These are phyloP conservation scores for Rhizopus microsporus DNA, from an alignment of 371 early-diverging fungal species.

Conservation along the genomic window DNA sequence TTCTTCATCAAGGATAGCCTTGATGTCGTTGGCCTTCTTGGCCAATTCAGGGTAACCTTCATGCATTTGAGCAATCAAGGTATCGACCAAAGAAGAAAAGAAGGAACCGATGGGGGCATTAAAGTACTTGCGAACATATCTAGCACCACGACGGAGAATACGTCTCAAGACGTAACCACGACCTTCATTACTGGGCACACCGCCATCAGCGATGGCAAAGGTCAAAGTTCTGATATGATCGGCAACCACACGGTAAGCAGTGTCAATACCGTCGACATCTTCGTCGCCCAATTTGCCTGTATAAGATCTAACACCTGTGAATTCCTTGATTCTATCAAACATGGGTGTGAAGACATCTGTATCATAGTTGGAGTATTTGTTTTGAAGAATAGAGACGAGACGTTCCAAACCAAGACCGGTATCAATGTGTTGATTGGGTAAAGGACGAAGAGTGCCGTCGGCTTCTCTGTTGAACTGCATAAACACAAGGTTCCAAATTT, in stretches of 20 bases:
- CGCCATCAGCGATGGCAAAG: constrained; percentile 97
- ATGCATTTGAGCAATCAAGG: constrained; percentile 83
- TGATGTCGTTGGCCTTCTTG: constrained; percentile 75
- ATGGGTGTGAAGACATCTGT: constrained; percentile 94
- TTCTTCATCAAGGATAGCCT: constrained; percentile 96
- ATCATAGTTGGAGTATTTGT: constrained; percentile 98
- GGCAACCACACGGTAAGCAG: constrained; percentile 99
- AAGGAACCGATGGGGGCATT: constrained; percentile 87
- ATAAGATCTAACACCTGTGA: constrained; percentile 87
- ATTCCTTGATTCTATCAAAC: constrained; percentile 82
- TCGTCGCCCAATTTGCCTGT: constrained; percentile 87
- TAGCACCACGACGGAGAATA: constrained; percentile 96
- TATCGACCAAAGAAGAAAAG: constrained; percentile 90
- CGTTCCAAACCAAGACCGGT: constrained; percentile 99
- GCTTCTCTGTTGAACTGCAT: constrained; percentile 99
- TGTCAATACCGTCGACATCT: constrained; percentile 93
- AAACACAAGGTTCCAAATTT: constrained; percentile 99
- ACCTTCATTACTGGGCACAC: constrained; percentile 97
- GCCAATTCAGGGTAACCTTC: constrained; percentile 88
- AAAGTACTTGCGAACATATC: constrained; percentile 95
- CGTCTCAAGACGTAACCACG: constrained; percentile 99
- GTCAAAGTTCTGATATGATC: constrained; percentile 99
- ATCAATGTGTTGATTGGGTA: constrained; percentile 98
- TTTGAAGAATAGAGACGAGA: constrained; percentile 95
- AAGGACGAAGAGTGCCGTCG: constrained; percentile 85